Evolutionary conservation across 805 yeast genomes (phyloP), one percentile per base, ranked within the genome.

Genomic region (Debaryomyces castellii): DNA sequence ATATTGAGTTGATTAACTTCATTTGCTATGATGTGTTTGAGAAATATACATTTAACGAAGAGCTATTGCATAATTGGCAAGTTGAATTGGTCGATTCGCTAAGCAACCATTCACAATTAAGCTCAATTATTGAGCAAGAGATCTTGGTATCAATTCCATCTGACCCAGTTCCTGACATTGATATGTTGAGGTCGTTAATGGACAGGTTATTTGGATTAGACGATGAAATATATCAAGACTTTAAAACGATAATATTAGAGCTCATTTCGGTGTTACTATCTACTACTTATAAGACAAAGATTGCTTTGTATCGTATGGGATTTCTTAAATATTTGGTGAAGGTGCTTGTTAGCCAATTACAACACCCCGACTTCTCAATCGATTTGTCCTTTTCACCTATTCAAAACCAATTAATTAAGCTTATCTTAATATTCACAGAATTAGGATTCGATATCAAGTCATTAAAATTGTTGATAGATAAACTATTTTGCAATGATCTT

Each of bases 11-110:
- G 32, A 55, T 65, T n/a, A 45, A 59, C 24, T 46, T 40, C 36
- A 33, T 60, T 5, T 62, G 69, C 50, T 55, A 53, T 18, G 40
- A 45, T 4, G 57, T 58, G 5, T 49, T 66, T 21, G 53, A 63
- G 14, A 52, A 53, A 28, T 58, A 53, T 47, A 47, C 51, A 9
- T 46, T 71, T 47, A 63, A 71, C 45, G 50, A 44, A 24, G 62
- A 58, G 7, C 48, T 61, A n/a, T 54, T 71, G 7, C 34, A 41
- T 33, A 62, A 65, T 46, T 71, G 76, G 76, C 69, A 67, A 49
- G 47, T 63, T 4, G 75, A 71, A 28, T 50, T 69, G 30, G 40
- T 53, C 5, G 71, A 68, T 38, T 46, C 47, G 20, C 42, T 59
- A 5, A 42, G 51, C 6, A 64, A 64, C 45, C 48, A 44, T 2